These are phyloP conservation scores for Rhytidhysteron rufulum DNA, from an alignment of 2,329 filamentous ascomycete genomes.

Conservation along the genomic window DNA sequence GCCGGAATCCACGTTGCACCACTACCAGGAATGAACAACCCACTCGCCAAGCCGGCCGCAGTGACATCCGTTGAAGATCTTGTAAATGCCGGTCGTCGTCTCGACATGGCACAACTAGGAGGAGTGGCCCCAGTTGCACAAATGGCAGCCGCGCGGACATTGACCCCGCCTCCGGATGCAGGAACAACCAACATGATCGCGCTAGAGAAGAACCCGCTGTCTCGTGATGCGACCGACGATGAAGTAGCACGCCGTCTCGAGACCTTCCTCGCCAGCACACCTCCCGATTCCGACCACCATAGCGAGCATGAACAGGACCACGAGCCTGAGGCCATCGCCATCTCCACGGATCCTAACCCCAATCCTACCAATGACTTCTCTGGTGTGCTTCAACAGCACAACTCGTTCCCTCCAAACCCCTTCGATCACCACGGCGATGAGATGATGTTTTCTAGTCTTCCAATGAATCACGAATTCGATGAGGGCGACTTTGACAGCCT, in stretches of 20 bases:
- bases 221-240: constrained; percentile 39
- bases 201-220: constrained; percentile 25
- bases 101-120: constrained; percentile 24
- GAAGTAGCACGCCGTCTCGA: constrained; percentile 46
- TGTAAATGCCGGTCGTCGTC: constrained; percentile 41
- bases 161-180: constrained; percentile 41
- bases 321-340: constrained; percentile 1
- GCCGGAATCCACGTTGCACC: constrained; percentile 70
- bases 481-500: constrained; percentile 38
- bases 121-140: constrained; percentile 9
- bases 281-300: constrained; percentile 40
- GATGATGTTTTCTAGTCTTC: constrained; percentile 29
- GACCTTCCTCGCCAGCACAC: constrained; percentile 49
- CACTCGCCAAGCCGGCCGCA: constrained; percentile 17
- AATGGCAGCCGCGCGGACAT: constrained; percentile 18
- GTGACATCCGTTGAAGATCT: constrained; percentile 45
- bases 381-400: neutral
- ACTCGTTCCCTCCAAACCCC: constrained; percentile 4
- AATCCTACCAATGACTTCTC: constrained; percentile 14
- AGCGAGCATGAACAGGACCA: constrained; percentile 15
- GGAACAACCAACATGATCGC: constrained; percentile 30
- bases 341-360: constrained; percentile 10
- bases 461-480: constrained; percentile 36
- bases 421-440: constrained; percentile 27
- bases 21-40: constrained; percentile 16